Conservation (phyloP, 495 filamentous ascomycete species). For the Aspergillus baeticus region DNA sequence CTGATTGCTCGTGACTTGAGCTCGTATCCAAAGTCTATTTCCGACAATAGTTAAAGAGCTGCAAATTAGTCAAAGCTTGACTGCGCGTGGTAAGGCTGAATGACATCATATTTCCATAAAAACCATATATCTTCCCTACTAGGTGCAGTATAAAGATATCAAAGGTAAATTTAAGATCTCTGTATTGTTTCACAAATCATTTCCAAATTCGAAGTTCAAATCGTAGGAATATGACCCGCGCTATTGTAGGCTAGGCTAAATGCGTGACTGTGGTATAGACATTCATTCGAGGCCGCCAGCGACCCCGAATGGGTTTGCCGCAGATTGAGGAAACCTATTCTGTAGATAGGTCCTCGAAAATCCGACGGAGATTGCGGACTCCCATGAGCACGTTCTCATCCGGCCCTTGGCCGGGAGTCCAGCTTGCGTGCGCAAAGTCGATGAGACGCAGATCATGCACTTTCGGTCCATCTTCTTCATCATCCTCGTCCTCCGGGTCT, state of each 20-base stretch:
- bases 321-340: conserved; percentile 21
- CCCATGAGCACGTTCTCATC: conserved; percentile 84
- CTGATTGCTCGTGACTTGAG: too few species aligned
- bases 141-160: too few species aligned
- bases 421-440: conserved; percentile 93
- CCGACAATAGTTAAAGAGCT: too few species aligned
- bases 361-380: conserved; percentile 67
- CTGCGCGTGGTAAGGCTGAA: too few species aligned
- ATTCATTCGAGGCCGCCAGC: conserved; percentile 32
- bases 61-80: too few species aligned
- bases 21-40: too few species aligned
- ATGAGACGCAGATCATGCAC: conserved; percentile 86
- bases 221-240: too few species aligned
- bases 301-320: conserved; percentile 19
- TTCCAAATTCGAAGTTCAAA: too few species aligned
- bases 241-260: conserved; percentile 4
- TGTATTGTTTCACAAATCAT: too few species aligned
- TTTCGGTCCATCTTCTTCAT: conserved; percentile 65
- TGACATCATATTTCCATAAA: too few species aligned
- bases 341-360: conserved; percentile 63
- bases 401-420: conserved; percentile 79
- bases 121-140: too few species aligned
- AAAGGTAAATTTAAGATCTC: too few species aligned
- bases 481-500: conserved; percentile 58
- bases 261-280: neutral